Conservation (phyloP, 2,329 filamentous ascomycete species). For the Lecanoromycetidae sp. region DNA sequence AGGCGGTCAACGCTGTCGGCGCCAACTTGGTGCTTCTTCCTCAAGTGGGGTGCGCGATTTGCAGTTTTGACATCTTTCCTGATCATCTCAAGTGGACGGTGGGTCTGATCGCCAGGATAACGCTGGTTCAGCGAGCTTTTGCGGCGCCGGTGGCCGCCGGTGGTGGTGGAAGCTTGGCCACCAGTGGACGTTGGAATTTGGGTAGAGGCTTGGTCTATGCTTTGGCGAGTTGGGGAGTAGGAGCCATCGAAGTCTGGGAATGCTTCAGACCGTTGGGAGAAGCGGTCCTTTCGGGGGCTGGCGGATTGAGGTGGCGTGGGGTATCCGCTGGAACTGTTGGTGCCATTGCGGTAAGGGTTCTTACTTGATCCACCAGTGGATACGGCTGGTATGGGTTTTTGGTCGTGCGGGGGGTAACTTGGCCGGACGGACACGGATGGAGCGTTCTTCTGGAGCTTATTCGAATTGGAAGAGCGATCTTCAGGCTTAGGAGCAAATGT, state of each 20-base stretch:
- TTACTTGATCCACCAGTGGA: slow-evolving; percentile 25
- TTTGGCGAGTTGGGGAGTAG: slow-evolving; percentile 8
- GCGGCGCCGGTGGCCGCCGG: slow-evolving; percentile 20
- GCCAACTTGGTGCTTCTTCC: slow-evolving; percentile 51
- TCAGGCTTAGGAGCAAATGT: slow-evolving; percentile 25
- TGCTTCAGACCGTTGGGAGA: slow-evolving; percentile 33
- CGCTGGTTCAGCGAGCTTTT: slow-evolving; percentile 46
- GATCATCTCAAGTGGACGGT: slow-evolving; percentile 56
- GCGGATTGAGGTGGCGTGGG: slow-evolving; percentile 44
- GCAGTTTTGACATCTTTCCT: slow-evolving; percentile 51
- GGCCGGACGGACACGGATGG: slow-evolving; percentile 10
- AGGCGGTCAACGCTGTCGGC: slow-evolving; percentile 72
- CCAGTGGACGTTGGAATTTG: slow-evolving; percentile 18
- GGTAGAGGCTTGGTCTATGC: slow-evolving; percentile 13
- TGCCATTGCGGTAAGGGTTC: slow-evolving; percentile 32
- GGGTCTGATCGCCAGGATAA: slow-evolving; percentile 52
- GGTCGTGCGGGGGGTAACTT: not conserved
- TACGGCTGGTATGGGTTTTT: slow-evolving; percentile 21
- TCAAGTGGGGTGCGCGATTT: slow-evolving; percentile 54
- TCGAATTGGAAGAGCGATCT: slow-evolving; percentile 1
- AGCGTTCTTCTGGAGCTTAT: not conserved
- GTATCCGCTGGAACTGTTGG: slow-evolving; percentile 25
- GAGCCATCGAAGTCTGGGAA: slow-evolving; percentile 25
- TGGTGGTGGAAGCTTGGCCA: slow-evolving; percentile 11
- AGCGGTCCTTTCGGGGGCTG: slow-evolving; percentile 38